Base-by-base conservation (phyloP, 2,329 filamentous ascomycete species). In the Pestalotiopsis fici region DNA sequence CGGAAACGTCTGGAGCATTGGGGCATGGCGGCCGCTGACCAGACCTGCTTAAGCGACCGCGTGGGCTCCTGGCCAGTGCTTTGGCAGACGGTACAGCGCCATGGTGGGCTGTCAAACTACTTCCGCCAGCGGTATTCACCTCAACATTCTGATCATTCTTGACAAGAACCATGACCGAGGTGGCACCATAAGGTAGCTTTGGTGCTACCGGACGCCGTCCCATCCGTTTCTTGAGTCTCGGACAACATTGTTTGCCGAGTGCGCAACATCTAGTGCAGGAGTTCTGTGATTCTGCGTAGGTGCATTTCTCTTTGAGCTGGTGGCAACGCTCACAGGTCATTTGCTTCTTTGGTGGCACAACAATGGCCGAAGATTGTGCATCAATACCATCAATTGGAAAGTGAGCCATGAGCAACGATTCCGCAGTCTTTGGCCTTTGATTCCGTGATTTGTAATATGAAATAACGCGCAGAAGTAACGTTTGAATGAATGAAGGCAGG, bases 231-330 rank as follows among this genome's bases (percentile, higher is more conserved):
- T 27, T 57, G 1, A 59, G 27, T 9, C 65, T 31, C 1, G 65
- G 50, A 27, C 35, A 27, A 59, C 65, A 66, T 43, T 47, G 28
- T 47, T 63, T 35, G 21, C 61, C 65, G 25, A 66, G 50, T 27
- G 3, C 21, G 23, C 25, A 21, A 23, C 65, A 66, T 55, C 65
- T n/a, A 35, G 43, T 28, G 60, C 65, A 66, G 9, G 59, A 11
- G 11, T 25, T 47, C 59, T 39, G 54, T 25, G 25, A 23, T 28
- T 39, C 39, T 4, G 27, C 31, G 59, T 64, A 64, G 27, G 12
- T 66, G 65, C 65, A 66, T 57, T 59, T 66, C 31, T 56, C 59
- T 23, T 66, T 66, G 65, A 64, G 31, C 60, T 28, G 55, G 65
- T 66, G 60, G 47, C 65, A 66, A 31, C 59, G 50, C 60, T 66